Percentiles rank a stretch among this genome's conserved stretches.
phyloP scores from a whole-genome alignment of 208 protist species.

The Trypanosoma melophagium region DNA sequence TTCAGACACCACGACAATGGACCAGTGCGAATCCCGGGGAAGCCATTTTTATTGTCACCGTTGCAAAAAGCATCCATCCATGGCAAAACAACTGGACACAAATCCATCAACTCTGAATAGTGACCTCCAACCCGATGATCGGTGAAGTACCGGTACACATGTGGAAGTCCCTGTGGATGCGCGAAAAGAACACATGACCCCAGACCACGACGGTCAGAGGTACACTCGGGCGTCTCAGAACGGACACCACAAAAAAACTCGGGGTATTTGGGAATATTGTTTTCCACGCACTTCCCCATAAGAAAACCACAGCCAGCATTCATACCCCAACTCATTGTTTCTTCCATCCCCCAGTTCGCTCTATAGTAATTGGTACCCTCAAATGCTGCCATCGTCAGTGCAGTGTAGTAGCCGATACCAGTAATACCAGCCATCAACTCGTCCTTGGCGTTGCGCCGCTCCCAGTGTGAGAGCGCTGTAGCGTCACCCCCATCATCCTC shows the following conservation, averaged over 20 bases:
- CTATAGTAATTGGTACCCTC: too few species aligned
- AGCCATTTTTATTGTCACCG: not conserved
- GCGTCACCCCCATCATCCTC: conserved; percentile 58
- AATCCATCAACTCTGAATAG: conserved; percentile 33
- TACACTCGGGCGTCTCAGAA: conserved; percentile 18
- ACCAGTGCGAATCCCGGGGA: conserved; percentile 4
- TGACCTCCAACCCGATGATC: conserved; percentile 18
- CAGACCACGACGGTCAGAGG: conserved; percentile 15
- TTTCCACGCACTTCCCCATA: conserved; percentile 35
- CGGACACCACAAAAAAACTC: conserved; percentile 41
- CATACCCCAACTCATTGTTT: too few species aligned
- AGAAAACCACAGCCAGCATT: conserved; percentile 53
- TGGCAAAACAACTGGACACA: conserved; percentile 33
- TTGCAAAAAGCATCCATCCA: conserved; percentile 20
- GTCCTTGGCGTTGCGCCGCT: conserved; percentile 11
- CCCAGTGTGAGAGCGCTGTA: too few species aligned
- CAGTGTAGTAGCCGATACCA: conserved; percentile 39
- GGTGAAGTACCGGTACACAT: conserved; percentile 41
- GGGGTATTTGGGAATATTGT: conserved; percentile 26
- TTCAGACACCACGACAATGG: not conserved
- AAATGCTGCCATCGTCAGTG: too few species aligned
- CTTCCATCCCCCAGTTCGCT: too few species aligned
- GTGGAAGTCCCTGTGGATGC: not conserved
- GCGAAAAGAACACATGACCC: conserved; percentile 25
- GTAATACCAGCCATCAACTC: conserved; percentile 17